These are phyloP conservation scores for Penicillium samsonianum DNA, from an alignment of 495 filamentous ascomycete species.

Conservation along the genomic window DNA sequence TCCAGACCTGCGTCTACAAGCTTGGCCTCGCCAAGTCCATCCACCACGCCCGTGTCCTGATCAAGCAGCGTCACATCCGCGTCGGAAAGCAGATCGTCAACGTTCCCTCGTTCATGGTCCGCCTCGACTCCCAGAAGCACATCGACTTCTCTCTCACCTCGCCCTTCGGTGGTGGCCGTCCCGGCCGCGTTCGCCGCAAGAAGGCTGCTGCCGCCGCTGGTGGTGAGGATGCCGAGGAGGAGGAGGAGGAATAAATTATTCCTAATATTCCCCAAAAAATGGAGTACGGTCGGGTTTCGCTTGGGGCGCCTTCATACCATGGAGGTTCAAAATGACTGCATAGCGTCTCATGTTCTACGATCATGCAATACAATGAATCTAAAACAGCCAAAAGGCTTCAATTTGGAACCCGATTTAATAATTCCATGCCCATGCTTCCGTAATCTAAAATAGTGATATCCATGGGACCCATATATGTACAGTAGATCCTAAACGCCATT, in stretches of 20 bases:
- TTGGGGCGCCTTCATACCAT: slow-evolving; percentile 38
- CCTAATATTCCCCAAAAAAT: slow-evolving; percentile 27
- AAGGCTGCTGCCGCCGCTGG: slow-evolving; percentile 95
- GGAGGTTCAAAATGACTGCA: slow-evolving; percentile 48
- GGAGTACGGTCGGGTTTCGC: slow-evolving; percentile 49
- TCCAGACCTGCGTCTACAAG: slow-evolving; percentile 99
- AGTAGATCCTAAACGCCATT: slow-evolving; percentile 30
- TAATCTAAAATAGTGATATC: slow-evolving; percentile 5
- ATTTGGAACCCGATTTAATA: slow-evolving; percentile 36
- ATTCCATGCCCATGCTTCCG: slow-evolving; percentile 3
- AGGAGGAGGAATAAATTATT: slow-evolving; percentile 74
- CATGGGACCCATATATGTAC: slow-evolving; percentile 13
- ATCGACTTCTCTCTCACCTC: slow-evolving; percentile 98
- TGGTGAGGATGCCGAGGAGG: slow-evolving; percentile 80
- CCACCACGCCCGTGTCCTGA: slow-evolving; percentile 99
- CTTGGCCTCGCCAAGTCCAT: slow-evolving; percentile 99
- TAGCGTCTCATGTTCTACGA: slow-evolving; percentile 49
- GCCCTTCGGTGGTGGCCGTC: slow-evolving; percentile 95
- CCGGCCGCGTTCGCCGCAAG: slow-evolving; percentile 97
- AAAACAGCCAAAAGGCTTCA: slow-evolving; percentile 42
- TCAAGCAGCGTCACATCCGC: slow-evolving; percentile 98
- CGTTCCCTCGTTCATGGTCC: slow-evolving; percentile 97
- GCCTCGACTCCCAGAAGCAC: slow-evolving; percentile 99
- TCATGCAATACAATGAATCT: slow-evolving; percentile 48
- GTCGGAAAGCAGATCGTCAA: slow-evolving; percentile 99